Evolutionary conservation across 1,284 basidiomycete species (phyloP).

Genomic region (Omphalotus olearius): DNA sequence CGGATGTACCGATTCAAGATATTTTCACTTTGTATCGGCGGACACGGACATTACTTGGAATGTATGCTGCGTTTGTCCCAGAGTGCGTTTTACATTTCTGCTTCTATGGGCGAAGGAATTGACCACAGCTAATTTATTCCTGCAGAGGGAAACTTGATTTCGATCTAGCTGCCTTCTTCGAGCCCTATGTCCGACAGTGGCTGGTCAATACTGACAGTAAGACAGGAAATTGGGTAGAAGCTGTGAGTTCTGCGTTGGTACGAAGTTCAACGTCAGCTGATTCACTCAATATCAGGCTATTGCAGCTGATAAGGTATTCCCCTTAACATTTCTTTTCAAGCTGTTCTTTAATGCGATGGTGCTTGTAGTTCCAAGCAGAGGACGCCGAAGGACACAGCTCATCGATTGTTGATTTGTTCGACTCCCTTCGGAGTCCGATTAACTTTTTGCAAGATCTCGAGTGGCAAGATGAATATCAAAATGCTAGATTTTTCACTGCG

Average conservation of each 20-base stretch:
- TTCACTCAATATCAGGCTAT: conserved; percentile 56
- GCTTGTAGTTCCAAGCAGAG: conserved; percentile 79
- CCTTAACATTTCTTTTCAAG: too few relatives aligned
- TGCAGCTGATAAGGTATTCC: conserved; percentile 74
- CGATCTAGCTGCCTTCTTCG: conserved; percentile 75
- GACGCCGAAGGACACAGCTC: conserved; percentile 86
- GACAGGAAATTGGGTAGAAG: conserved; percentile 92
- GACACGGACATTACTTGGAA: conserved; percentile 66
- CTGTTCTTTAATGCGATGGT: conserved; percentile 4
- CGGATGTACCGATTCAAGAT: conserved; percentile 82
- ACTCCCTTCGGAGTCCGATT: conserved; percentile 89
- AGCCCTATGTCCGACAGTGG: conserved; percentile 89
- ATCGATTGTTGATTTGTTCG: conserved; percentile 95
- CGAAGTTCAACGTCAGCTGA: conserved; percentile 1
- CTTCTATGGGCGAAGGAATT: conserved; percentile 15
- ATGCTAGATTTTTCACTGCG: conserved; percentile 87
- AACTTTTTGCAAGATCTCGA: conserved; percentile 85
- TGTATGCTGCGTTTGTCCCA: conserved; percentile 80
- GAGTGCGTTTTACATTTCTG: conserved; percentile 42
- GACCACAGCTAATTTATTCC: background rate
- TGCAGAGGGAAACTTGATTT: conserved; percentile 57
- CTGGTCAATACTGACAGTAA: conserved; percentile 86
- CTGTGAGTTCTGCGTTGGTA: conserved; percentile 45
- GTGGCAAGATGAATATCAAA: conserved; percentile 89
- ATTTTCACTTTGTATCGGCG: conserved; percentile 84